Evolutionary conservation across 768 basidiomycete genomes (phyloP).

Genomic region (Terana coerulea): DNA sequence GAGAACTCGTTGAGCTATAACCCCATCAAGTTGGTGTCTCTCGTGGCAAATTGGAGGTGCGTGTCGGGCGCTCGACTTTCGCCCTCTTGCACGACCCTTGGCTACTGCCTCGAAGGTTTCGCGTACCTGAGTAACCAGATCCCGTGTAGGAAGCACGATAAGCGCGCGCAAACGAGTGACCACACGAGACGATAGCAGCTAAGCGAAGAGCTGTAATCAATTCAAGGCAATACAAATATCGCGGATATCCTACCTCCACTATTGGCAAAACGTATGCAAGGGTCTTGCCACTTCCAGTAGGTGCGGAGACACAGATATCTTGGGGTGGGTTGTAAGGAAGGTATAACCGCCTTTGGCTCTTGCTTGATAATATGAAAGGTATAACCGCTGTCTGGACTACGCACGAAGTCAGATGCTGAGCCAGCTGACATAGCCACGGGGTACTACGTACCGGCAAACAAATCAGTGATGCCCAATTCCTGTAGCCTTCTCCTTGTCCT

Average conservation of each 20-base stretch:
- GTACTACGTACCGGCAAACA: slow-evolving; percentile 85
- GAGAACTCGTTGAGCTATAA: too few species aligned
- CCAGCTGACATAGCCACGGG: not conserved
- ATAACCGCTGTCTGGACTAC: slow-evolving; percentile 87
- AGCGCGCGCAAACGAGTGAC: slow-evolving; percentile 86
- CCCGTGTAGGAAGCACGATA: slow-evolving; percentile 88
- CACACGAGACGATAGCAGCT: slow-evolving; percentile 65
- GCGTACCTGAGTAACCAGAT: slow-evolving; percentile 86
- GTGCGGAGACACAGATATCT: slow-evolving; percentile 93
- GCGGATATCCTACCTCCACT: slow-evolving; percentile 57
- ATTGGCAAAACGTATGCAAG: slow-evolving; percentile 94
- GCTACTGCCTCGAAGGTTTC: slow-evolving; percentile 87
- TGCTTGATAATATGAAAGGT: slow-evolving; percentile 64
- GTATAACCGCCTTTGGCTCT: slow-evolving; percentile 48
- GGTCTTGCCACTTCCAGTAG: slow-evolving; percentile 97
- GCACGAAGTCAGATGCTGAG: not conserved
- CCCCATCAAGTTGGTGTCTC: too few species aligned
- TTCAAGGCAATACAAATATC: not conserved
- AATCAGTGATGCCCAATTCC: slow-evolving; percentile 77
- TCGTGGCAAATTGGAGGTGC: too few species aligned
- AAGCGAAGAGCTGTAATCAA: not conserved
- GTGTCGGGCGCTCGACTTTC: too few species aligned
- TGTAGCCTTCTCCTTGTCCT: slow-evolving; percentile 58
- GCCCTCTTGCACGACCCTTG: too few species aligned
- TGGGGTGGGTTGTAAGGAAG: slow-evolving; percentile 60